A percentile compares a stretch with the other conserved stretches of the same genome.
Evolutionary conservation across 495 filamentous ascomycete species (phyloP).

Genomic region (Antarctomyces pellizariae): DNA sequence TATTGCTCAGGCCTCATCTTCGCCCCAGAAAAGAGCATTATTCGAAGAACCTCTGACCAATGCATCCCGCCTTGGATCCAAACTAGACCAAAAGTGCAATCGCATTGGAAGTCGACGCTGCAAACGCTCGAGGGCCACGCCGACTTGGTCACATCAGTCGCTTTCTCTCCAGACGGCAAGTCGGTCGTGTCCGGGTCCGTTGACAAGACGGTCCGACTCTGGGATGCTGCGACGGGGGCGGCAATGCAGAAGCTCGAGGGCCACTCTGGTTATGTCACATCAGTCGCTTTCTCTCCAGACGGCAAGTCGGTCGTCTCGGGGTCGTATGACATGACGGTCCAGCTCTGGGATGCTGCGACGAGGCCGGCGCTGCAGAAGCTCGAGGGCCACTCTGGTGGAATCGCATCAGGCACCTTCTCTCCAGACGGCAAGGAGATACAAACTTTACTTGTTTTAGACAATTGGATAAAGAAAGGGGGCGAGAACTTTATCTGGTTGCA

Average conservation of each 20-base stretch:
- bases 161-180: constrained; percentile 15
- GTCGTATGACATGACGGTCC: constrained; percentile 3
- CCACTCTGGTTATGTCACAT: constrained; percentile 6
- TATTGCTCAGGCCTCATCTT: constrained; percentile 16
- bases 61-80: constrained; percentile 2
- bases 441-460: too few relatives aligned
- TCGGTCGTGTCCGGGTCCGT: constrained; percentile 14
- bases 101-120: constrained; percentile 1
- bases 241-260: constrained; percentile 7
- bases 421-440: constrained; percentile 5
- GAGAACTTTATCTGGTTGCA: too few relatives aligned
- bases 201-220: constrained; percentile 15
- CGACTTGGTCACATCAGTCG: constrained; percentile 9
- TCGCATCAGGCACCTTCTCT: constrained; percentile 6
- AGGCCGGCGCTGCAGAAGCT: constrained; percentile 5
- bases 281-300: constrained; percentile 12
- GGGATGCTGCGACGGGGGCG: constrained; percentile 12
- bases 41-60: constrained; percentile 5
- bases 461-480: too few relatives aligned
- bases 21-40: constrained; percentile 13
- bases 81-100: constrained; percentile 1
- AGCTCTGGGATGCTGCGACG: constrained; percentile 5
- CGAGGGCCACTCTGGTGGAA: constrained; percentile 4
- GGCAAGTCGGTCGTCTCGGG: constrained; percentile 1
- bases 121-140: constrained; percentile 12